Percentiles rank a stretch among this genome's conserved stretches.
These are phyloP conservation scores for Arachnomyces sp. DNA, from an alignment of 2,329 filamentous ascomycete species.

Conservation along the genomic window DNA sequence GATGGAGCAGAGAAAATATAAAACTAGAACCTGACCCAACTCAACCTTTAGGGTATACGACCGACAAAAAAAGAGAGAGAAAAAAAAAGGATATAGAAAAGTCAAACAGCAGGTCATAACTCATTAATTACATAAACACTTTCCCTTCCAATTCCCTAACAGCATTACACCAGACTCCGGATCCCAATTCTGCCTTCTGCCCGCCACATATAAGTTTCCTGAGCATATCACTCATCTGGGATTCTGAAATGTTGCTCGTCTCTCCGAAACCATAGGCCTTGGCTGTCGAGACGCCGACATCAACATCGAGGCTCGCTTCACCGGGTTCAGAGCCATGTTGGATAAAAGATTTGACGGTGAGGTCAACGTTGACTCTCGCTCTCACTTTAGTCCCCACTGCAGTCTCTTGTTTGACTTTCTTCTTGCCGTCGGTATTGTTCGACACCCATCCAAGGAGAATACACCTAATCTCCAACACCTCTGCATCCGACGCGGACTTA, in stretches of 20 bases:
- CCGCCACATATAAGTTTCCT: slow-evolving; percentile 18
- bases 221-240: slow-evolving; percentile 26
- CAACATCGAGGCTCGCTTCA: slow-evolving; percentile 22
- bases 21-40: no score
- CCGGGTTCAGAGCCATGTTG: slow-evolving; percentile 12
- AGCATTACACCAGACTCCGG: slow-evolving; percentile 34
- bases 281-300: slow-evolving; percentile 31
- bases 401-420: slow-evolving; percentile 9
- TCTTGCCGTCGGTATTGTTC: neutral
- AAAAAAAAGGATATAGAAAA: no score
- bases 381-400: slow-evolving; percentile 10
- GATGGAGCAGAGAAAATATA: neutral
- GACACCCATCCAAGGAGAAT: slow-evolving; percentile 25
- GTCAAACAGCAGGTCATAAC: neutral
- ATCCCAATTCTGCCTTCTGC: slow-evolving; percentile 21
- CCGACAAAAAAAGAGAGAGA: no score
- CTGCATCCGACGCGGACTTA: slow-evolving; percentile 13
- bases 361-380: slow-evolving; percentile 33
- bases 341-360: slow-evolving; percentile 25
- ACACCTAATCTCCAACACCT: slow-evolving; percentile 28
- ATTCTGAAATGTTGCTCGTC: slow-evolving; percentile 23
- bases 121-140: slow-evolving; percentile 18
- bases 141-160: slow-evolving; percentile 28
- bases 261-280: slow-evolving; percentile 35
- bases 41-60: neutral